Evolutionary conservation across 257 asterid genomes (phyloP).

Genomic region (Euphrasia confusa): DNA sequence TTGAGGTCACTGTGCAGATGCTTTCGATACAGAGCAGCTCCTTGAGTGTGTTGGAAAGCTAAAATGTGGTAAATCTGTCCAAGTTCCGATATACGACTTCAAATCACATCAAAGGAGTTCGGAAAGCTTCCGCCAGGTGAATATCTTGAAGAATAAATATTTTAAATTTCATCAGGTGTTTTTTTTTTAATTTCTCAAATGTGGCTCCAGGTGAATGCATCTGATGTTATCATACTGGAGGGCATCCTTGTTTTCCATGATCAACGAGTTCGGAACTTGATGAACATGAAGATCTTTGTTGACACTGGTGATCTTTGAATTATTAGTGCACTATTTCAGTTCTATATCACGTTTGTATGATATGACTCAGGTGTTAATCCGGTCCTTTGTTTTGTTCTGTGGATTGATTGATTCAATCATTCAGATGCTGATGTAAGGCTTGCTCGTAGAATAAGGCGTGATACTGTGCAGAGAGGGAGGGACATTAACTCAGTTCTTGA

Average conservation of each 20-base stretch:
- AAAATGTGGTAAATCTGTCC: conserved; percentile 68
- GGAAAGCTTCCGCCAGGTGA: conserved; percentile 90
- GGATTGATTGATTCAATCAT: conserved; percentile 14
- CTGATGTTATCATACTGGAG: conserved; percentile 94
- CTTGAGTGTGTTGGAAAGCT: conserved; percentile 77
- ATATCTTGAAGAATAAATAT: conserved; percentile 19
- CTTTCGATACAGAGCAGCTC: conserved; percentile 97
- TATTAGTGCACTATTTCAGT: conserved; percentile 17
- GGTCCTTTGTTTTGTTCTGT: not conserved
- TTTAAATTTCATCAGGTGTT: not conserved
- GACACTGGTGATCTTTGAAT: conserved; percentile 69
- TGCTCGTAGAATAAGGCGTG: conserved; percentile 98
- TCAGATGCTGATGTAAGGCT: conserved; percentile 98
- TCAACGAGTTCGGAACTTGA: conserved; percentile 80
- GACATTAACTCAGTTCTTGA: conserved; percentile 92
- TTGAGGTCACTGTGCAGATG: conserved; percentile 50
- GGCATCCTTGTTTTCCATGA: conserved; percentile 98
- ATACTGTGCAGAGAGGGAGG: conserved; percentile 94
- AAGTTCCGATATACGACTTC: conserved; percentile 90
- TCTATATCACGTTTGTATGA: not conserved
- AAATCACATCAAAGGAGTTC: conserved; percentile 84
- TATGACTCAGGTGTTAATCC: conserved; percentile 1
- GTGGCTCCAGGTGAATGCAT: conserved; percentile 77
- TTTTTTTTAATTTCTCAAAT: too few species aligned
- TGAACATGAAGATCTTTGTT: conserved; percentile 98